Percentiles rank a stretch among this genome's conserved stretches.
Evolutionary conservation across 176 grass and related monocot genomes (phyloP).

Genomic region (Avena atlantica): DNA sequence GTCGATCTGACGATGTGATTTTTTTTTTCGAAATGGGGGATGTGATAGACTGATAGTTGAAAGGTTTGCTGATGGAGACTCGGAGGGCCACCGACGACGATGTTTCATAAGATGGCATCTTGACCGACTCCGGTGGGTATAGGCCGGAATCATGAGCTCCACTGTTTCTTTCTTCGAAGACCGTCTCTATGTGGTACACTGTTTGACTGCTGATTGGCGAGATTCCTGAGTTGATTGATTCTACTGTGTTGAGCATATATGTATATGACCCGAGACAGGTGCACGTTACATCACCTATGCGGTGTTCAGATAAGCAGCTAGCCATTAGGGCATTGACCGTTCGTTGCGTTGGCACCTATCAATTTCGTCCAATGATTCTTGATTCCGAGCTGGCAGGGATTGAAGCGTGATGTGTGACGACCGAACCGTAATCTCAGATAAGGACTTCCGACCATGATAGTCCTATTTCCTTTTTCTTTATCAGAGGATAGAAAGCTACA

Average conservation of each 20-base stretch:
- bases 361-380: neutral
- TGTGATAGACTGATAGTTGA: neutral
- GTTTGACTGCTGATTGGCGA: neutral
- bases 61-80: constrained; percentile 18
- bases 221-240: constrained; percentile 15
- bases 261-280: neutral
- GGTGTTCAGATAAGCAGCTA: constrained; percentile 12
- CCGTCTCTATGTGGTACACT: neutral
- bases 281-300: neutral
- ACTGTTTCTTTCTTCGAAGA: constrained; percentile 7
- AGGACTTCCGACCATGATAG: no score
- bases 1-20: constrained; percentile 37
- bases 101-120: neutral
- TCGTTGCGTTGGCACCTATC: constrained; percentile 2
- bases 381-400: neutral
- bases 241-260: constrained; percentile 14
- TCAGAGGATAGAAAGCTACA: neutral
- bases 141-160: constrained; percentile 1
- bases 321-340: constrained; percentile 27
- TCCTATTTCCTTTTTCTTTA: neutral
- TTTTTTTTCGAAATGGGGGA: no score
- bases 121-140: neutral
- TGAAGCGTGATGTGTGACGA: neutral
- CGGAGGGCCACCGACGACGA: constrained; percentile 48
- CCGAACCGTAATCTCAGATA: neutral